Base-by-base conservation (phyloP, 768 basidiomycete species). In the Tricholomella constricta region DNA sequence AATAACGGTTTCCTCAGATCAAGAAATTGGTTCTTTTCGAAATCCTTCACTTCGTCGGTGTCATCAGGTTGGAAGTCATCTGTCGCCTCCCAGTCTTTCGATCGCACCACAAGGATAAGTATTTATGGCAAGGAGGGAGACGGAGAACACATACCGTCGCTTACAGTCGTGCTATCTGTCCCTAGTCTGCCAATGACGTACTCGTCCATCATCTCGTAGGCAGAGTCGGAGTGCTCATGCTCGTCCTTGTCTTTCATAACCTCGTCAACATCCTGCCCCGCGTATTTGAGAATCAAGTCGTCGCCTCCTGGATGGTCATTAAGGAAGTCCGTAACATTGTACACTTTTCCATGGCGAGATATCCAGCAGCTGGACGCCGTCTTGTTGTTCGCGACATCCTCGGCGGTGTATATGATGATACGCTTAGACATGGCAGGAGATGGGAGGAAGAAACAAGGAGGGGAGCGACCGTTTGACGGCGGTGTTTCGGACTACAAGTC, bases 271-370 rank as follows among this genome's bases (percentile, higher is more conserved):
- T 97, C 92, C 70, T 84, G 83, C 35, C 94, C 95, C 4, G 90
- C 96, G 69, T 88, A 80, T 38, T 84, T 74, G 34, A 94, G 72
- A 60, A 99, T 83, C 57, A 94, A 72, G 66, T 98, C 95, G 69
- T 98, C 96, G 3, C 95, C 94, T 58, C 96, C 96, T 10, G 95
- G 94, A 67, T 97, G 94, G 75, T 96, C 94, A 47, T 79, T 63
- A 2, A 95, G 71, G 72, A 98, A 98, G 3, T 62, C 59, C 3
- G 95, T 87, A 47, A 98, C 85, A 65, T 99, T 86, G 77, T 95
- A 98, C 20, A 99, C 91, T 64, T 86, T 89, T 63, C 87, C 88
- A 53, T 76, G 76, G 67, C 84, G 84, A 2, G 88, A 78, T 45
- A 98, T 75, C 91, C 93, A 98, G 68, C 91, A 94, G 59, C 84